Percentiles rank a stretch among this genome's conserved stretches.
phyloP scores from a whole-genome alignment of 148 eudicot genomes.

The Drosera capensis region DNA sequence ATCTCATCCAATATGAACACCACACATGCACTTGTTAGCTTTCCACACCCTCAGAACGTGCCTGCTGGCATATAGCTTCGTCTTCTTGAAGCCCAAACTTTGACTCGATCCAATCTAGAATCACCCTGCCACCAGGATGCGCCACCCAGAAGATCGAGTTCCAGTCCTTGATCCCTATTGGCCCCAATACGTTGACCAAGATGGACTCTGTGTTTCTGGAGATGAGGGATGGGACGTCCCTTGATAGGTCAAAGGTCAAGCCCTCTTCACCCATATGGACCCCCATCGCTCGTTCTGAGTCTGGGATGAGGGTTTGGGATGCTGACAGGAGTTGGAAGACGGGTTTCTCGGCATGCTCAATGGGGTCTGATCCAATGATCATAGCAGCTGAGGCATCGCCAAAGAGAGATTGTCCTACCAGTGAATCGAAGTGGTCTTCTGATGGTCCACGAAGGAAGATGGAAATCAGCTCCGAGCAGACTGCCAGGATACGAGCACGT shows the following conservation, averaged over 20 bases:
- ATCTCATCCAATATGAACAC: background rate
- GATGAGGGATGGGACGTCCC: background rate
- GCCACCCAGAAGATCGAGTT: constrained; percentile 1
- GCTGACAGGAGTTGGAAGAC: background rate
- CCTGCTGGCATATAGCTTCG: background rate
- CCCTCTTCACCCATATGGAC: background rate
- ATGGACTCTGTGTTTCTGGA: background rate
- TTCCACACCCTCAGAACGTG: background rate
- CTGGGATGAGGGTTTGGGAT: background rate
- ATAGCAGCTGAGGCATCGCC: constrained; percentile 1
- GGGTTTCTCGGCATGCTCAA: background rate
- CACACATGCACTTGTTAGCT: background rate
- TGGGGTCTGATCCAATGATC: background rate
- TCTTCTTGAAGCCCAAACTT: constrained; percentile 8
- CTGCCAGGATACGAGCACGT: background rate
- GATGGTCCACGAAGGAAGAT: background rate
- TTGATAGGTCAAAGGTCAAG: background rate
- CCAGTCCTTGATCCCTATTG: background rate
- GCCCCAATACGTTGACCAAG: background rate
- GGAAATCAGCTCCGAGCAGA: background rate
- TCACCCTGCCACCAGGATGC: background rate
- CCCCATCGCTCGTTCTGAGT: background rate
- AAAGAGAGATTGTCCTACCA: background rate
- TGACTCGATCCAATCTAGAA: background rate
- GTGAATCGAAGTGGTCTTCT: background rate